phyloP scores from a whole-genome alignment of 352 stramenopile species.

The Phytophthora lateralis region DNA sequence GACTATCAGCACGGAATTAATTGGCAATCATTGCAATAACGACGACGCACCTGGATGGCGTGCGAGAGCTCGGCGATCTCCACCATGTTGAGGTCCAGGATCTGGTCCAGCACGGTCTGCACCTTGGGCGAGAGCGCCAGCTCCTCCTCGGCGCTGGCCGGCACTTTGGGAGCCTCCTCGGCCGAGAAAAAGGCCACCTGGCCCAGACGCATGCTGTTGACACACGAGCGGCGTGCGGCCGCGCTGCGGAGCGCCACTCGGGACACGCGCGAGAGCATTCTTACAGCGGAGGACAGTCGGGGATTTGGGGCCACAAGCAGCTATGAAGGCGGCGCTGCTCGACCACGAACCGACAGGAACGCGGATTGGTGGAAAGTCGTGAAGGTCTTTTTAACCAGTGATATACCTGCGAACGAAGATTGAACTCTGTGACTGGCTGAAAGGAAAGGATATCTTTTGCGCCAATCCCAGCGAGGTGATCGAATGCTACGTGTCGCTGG shows the following conservation, averaged over 20 bases:
- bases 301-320: conserved; percentile 30
- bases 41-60: conserved; percentile 73
- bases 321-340: conserved; percentile 16
- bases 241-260: conserved; percentile 63
- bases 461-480: conserved; percentile 21
- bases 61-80: conserved; percentile 88
- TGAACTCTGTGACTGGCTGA: conserved; percentile 12
- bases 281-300: conserved; percentile 24
- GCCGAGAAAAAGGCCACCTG: conserved; percentile 68
- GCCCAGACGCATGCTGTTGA: conserved; percentile 45
- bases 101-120: conserved; percentile 83
- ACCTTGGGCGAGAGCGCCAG: conserved; percentile 78
- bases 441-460: conserved; percentile 13
- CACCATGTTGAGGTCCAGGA: conserved; percentile 90
- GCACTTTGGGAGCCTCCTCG: conserved; percentile 35
- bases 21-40: conserved; percentile 1
- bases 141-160: conserved; percentile 62
- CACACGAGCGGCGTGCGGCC: conserved; percentile 50
- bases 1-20: background rate
- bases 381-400: conserved; percentile 11
- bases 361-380: background rate
- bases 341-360: conserved; percentile 25
- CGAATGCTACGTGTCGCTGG: conserved; percentile 34
- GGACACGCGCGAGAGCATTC: conserved; percentile 78
- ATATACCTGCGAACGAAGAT: too few species aligned